A percentile compares a stretch with the other conserved stretches of the same genome.
phyloP scores from a whole-genome alignment of 2,329 filamentous ascomycete species.

The Colletotrichum kahawae region DNA sequence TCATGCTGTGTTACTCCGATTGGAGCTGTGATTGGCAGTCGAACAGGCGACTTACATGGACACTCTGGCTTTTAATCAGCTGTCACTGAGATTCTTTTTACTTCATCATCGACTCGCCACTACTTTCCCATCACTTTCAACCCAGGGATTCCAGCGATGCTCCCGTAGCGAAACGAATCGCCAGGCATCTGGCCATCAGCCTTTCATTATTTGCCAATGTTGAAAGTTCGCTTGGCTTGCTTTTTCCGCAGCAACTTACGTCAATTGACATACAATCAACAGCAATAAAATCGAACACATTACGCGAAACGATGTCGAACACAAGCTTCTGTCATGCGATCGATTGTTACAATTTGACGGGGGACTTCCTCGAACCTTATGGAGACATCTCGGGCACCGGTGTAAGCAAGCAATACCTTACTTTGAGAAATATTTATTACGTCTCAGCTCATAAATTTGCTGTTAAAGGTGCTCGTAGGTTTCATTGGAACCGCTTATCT shows the following conservation, averaged over 20 bases:
- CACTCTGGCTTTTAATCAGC: background rate
- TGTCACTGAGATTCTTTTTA: background rate
- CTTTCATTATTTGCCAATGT: background rate
- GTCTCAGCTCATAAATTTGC: no score
- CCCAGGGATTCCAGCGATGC: background rate
- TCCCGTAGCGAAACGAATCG: background rate
- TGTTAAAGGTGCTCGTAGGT: background rate
- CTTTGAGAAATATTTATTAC: background rate
- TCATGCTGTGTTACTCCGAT: background rate
- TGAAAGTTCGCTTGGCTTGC: background rate
- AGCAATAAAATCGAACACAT: background rate
- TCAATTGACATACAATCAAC: background rate
- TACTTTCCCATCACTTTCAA: accelerated
- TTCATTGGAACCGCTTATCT: background rate
- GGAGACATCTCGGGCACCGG: background rate
- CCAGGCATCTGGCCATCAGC: background rate
- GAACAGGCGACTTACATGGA: background rate
- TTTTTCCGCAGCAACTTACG: accelerated
- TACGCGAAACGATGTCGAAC: background rate
- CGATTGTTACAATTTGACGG: background rate
- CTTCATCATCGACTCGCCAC: accelerated
- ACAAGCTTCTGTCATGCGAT: background rate
- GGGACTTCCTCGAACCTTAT: background rate
- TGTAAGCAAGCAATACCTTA: background rate
- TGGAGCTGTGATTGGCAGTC: background rate